These are phyloP conservation scores for Fraxinus velutina DNA, from an alignment of 305 asterid species.

Conservation along the genomic window DNA sequence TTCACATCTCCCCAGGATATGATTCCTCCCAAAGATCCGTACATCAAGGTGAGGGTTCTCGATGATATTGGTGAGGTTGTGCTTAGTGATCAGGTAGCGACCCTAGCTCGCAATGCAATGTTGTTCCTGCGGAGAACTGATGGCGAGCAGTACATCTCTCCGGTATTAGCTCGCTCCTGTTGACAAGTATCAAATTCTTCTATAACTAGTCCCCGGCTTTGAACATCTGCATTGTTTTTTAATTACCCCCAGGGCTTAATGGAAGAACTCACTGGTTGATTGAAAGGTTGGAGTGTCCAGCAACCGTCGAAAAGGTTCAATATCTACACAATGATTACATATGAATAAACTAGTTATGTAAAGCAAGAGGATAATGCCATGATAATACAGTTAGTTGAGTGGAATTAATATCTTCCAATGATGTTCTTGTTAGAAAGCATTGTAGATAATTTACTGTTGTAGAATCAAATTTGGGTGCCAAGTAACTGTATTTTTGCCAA, in stretches of 20 bases:
- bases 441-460: not conserved
- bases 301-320: not conserved
- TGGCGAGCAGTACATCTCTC: conserved; percentile 81
- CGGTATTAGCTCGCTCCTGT: conserved; percentile 36
- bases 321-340: not conserved
- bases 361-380: not conserved
- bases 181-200: not conserved
- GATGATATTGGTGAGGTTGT: conserved; percentile 76
- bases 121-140: conserved; percentile 84
- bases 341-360: conserved; percentile 10
- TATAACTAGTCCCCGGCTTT: not conserved
- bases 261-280: conserved; percentile 68
- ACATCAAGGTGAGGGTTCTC: conserved; percentile 80
- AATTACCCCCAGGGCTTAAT: conserved; percentile 52
- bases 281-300: not conserved
- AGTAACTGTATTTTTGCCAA: not conserved
- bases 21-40: conserved; percentile 98
- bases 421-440: not conserved
- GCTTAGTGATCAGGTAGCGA: conserved; percentile 72
- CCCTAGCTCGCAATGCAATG: conserved; percentile 75
- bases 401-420: not conserved
- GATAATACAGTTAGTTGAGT: not conserved
- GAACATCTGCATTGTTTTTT: conserved; percentile 11
- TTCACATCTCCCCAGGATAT: conserved; percentile 52
- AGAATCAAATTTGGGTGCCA: not conserved